These are phyloP conservation scores for Epichloe aotearoae DNA, from an alignment of 2,329 filamentous ascomycete genomes.

Conservation along the genomic window DNA sequence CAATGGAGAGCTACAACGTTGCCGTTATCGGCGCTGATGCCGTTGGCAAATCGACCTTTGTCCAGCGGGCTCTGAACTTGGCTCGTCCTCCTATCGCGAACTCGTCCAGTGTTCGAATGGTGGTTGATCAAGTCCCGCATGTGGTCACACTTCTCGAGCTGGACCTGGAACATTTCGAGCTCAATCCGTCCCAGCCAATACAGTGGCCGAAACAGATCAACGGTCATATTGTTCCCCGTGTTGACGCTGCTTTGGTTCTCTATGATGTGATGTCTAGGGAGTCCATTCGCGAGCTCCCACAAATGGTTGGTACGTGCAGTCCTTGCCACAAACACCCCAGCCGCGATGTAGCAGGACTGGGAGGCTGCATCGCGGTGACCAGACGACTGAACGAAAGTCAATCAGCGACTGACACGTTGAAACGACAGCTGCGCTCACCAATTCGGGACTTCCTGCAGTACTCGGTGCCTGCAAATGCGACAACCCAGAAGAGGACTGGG, in stretches of 20 bases:
- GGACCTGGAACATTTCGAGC: conserved; percentile 51
- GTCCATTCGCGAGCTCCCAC: conserved; percentile 60
- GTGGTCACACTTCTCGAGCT: conserved; percentile 51
- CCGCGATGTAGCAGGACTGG: not conserved
- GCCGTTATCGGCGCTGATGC: conserved; percentile 53
- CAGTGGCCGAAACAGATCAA: conserved; percentile 56
- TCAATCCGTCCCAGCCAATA: conserved; percentile 42
- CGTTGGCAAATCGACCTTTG: conserved; percentile 56
- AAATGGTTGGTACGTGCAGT: conserved; percentile 52
- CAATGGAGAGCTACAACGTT: conserved; percentile 50
- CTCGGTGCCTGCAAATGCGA: conserved; percentile 89
- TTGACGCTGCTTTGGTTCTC: conserved; percentile 74
- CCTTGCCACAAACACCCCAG: conserved; percentile 1
- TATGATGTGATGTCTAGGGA: conserved; percentile 76
- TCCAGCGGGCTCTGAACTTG: conserved; percentile 48
- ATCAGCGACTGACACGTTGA: not conserved
- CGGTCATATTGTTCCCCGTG: conserved; percentile 56
- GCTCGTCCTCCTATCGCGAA: conserved; percentile 38
- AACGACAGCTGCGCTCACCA: conserved; percentile 54
- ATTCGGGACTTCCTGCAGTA: conserved; percentile 60
- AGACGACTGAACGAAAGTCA: not conserved
- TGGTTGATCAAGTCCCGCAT: conserved; percentile 44
- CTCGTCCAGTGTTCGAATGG: conserved; percentile 42
- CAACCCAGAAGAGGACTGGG: conserved; percentile 52
- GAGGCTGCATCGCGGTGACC: not conserved